Evolutionary conservation across 192 early-diverging fungal genomes (phyloP), one percentile per base, ranked within the genome.

Genomic region (Gamsiella multidivaricata): DNA sequence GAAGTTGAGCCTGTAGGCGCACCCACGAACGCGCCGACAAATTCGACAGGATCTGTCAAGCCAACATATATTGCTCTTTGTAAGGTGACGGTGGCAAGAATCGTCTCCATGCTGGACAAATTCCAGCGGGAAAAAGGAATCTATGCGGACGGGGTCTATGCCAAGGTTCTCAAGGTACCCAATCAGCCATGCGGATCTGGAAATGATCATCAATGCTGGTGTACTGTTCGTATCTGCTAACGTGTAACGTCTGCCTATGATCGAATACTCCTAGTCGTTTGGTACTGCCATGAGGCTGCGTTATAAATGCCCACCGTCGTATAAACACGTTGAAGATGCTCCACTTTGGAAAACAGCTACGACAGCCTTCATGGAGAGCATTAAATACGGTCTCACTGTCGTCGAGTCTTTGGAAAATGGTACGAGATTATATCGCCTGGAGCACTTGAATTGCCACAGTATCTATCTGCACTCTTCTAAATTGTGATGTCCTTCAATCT

Each of bases 11-110:
- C 11, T 3, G 32, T 6, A 18, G 28, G 26, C 33, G 32, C 22
- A 41, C 31, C 31, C 20, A 22, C 22, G 3, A 63, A 49, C 43
- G n/a, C 54, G 22, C 12, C 36, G 7, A 18, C n/a, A 7, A 15
- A 10, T 22, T 10, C 46, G 5, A 52, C 68, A 5, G 31, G 61
- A 50, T 59, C 76, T 37, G 64, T 79, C 0, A 74, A 70, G 3
- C 80, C 89, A 20, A 95, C 94, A 0, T 95, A 90, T 65, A 92
- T 95, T 83, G 87, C 90, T 1, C 70, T 96, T 4, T 86, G 89
- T 43, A 93, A 93, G 57, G 87, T 76, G 20, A 84, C 81, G 15
- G 86, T 92, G 60, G 69, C 80, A 23, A 61, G 80, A 18, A 83
- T 92, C 14, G 81, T 84, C 2, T 74, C 78, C 53, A 39, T 89